Conservation (phyloP, 2,329 filamentous ascomycete species). For the Aspergillus novofumigatus region DNA sequence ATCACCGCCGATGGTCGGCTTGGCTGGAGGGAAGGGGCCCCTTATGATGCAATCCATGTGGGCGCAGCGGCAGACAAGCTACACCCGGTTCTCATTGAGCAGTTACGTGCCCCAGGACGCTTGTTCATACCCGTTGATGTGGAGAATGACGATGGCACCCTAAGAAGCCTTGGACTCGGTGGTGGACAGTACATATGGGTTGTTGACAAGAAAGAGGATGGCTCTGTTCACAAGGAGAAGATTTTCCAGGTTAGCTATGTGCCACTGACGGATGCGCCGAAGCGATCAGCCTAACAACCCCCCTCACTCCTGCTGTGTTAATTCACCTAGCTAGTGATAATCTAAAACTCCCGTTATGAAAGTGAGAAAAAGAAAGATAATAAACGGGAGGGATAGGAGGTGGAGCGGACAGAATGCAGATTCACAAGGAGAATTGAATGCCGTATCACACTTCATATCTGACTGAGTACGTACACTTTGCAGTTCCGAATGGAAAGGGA, state of each 20-base stretch:
- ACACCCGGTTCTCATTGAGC: slow-evolving; percentile 68
- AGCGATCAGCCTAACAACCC: slow-evolving; percentile 15
- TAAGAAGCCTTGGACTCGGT: slow-evolving; percentile 16
- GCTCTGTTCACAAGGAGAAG: slow-evolving; percentile 53
- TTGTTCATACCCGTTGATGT: slow-evolving; percentile 62
- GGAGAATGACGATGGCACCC: slow-evolving; percentile 29
- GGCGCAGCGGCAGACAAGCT: slow-evolving; percentile 76
- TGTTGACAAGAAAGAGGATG: slow-evolving; percentile 59
- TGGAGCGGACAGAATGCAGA: background rate
- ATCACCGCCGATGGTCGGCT: slow-evolving; percentile 69
- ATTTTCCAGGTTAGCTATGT: slow-evolving; percentile 62
- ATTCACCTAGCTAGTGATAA: background rate
- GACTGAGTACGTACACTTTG: background rate
- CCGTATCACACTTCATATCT: background rate
- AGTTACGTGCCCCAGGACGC: slow-evolving; percentile 73
- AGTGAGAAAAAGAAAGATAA: background rate
- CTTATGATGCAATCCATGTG: slow-evolving; percentile 93
- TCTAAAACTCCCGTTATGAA: background rate
- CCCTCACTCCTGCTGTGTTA: background rate
- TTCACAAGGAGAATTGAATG: background rate
- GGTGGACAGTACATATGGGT: slow-evolving; percentile 58
- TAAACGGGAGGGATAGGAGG: background rate
- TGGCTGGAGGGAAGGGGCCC: slow-evolving; percentile 56
- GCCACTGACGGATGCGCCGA: slow-evolving; percentile 58
- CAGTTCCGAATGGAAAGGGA: background rate